Evolutionary conservation across 2,329 filamentous ascomycete genomes (phyloP).

Genomic region (Hypoxylon sp.): DNA sequence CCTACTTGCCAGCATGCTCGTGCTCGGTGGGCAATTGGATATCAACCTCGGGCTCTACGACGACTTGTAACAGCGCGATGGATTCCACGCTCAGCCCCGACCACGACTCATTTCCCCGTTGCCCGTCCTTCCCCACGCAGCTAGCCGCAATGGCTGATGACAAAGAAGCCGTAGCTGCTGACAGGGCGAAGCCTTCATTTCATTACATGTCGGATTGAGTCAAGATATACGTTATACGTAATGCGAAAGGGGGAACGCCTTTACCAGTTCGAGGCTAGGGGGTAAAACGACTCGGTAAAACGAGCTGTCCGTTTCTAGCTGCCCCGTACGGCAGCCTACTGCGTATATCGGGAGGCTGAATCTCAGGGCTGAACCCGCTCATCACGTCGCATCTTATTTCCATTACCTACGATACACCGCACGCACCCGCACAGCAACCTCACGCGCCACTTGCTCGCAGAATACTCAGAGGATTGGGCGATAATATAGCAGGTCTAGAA

Average conservation of each 20-base stretch:
- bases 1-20: background rate
- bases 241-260: background rate
- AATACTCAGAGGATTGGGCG: background rate
- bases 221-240: background rate
- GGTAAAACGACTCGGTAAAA: too few species aligned
- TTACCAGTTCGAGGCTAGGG: background rate
- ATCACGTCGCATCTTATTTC: conserved; percentile 1
- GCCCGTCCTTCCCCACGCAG: conserved; percentile 12
- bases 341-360: background rate
- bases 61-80: background rate
- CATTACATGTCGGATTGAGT: conserved; percentile 23
- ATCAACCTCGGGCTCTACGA: background rate
- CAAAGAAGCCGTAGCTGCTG: conserved; percentile 19
- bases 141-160: conserved; percentile 6
- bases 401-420: conserved; percentile 5
- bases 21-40: background rate
- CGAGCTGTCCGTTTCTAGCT: background rate
- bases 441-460: too few species aligned
- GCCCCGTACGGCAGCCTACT: too few species aligned
- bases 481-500: background rate
- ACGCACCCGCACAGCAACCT: conserved; percentile 18
- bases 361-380: background rate
- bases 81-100: conserved; percentile 7
- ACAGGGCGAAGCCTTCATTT: conserved; percentile 4
- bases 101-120: background rate